A percentile compares a stretch with the other conserved stretches of the same genome.
phyloP scores from a whole-genome alignment of 2,329 filamentous ascomycete species.

The Acephala macrosclerotiorum region DNA sequence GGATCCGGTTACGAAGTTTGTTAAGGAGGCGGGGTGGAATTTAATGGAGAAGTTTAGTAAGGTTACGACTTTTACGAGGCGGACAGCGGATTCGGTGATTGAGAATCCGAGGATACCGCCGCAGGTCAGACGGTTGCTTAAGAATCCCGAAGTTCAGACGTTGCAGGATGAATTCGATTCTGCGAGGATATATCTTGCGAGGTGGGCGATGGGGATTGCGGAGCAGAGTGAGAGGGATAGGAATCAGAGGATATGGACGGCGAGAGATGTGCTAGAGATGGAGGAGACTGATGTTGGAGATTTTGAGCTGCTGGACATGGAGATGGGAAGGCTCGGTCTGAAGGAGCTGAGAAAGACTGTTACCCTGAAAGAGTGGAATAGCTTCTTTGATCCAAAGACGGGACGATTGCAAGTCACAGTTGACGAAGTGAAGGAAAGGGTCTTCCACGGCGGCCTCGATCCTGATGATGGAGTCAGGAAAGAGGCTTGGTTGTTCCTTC shows the following conservation, averaged over 20 bases:
- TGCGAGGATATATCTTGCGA: slow-evolving; percentile 88
- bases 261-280: slow-evolving; percentile 88
- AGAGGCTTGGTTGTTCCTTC: slow-evolving; percentile 93
- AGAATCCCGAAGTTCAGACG: slow-evolving; percentile 93
- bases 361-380: slow-evolving; percentile 86
- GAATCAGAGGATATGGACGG: slow-evolving; percentile 90
- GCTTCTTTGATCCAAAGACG: slow-evolving; percentile 79
- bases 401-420: slow-evolving; percentile 81
- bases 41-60: slow-evolving; percentile 96
- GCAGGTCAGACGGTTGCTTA: slow-evolving; percentile 83
- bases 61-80: slow-evolving; percentile 92
- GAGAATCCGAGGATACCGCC: slow-evolving; percentile 92
- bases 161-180: slow-evolving; percentile 98
- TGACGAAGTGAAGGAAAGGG: slow-evolving; percentile 95
- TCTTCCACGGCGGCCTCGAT: slow-evolving; percentile 93
- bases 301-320: slow-evolving; percentile 89
- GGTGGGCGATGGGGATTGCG: slow-evolving; percentile 98
- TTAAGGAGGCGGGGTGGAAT: slow-evolving; percentile 96
- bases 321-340: slow-evolving; percentile 74
- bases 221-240: slow-evolving; percentile 93
- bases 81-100: slow-evolving; percentile 89
- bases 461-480: slow-evolving; percentile 91
- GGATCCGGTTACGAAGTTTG: slow-evolving; percentile 91
- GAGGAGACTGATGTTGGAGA: slow-evolving; percentile 96
- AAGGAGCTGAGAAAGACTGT: slow-evolving; percentile 81